Conservation (phyloP, 805 yeast species). For the Ogataea angusta region DNA sequence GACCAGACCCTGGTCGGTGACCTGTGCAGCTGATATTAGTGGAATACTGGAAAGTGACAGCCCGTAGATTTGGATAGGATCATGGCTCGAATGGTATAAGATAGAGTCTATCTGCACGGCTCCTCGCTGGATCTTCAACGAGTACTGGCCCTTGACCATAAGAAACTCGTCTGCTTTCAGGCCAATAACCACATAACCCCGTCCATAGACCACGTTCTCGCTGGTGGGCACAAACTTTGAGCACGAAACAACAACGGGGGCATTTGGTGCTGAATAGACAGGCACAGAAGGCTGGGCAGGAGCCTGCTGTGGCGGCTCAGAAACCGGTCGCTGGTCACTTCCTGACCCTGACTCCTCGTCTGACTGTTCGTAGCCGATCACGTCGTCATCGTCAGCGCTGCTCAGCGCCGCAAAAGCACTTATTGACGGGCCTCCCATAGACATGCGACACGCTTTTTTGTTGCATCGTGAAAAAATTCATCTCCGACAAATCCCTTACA, state of each 20-base stretch:
- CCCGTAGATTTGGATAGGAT: constrained; percentile 29
- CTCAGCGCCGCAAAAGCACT: constrained; percentile 36
- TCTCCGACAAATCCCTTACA: background rate
- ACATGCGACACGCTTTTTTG: constrained; percentile 7
- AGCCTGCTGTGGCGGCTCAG: background rate
- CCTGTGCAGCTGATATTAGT: constrained; percentile 41
- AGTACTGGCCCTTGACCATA: constrained; percentile 47
- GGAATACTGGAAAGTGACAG: constrained; percentile 40
- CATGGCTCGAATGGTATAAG: constrained; percentile 28
- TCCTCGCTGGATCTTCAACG: constrained; percentile 44
- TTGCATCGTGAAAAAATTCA: constrained; percentile 1
- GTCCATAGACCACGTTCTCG: constrained; percentile 37
- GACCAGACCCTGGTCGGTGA: constrained; percentile 30
- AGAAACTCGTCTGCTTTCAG: constrained; percentile 41
- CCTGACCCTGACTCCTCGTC: constrained; percentile 7
- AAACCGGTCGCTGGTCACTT: background rate
- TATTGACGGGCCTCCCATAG: constrained; percentile 9
- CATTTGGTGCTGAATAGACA: constrained; percentile 1
- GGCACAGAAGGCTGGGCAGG: constrained; percentile 7
- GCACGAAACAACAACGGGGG: constrained; percentile 11
- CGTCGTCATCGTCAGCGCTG: constrained; percentile 17
- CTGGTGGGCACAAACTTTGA: constrained; percentile 39
- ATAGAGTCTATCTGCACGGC: constrained; percentile 42
- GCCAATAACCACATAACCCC: constrained; percentile 38
- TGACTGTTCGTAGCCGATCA: constrained; percentile 12